Base-by-base conservation (phyloP, 768 basidiomycete species). In the Imleria badia region DNA sequence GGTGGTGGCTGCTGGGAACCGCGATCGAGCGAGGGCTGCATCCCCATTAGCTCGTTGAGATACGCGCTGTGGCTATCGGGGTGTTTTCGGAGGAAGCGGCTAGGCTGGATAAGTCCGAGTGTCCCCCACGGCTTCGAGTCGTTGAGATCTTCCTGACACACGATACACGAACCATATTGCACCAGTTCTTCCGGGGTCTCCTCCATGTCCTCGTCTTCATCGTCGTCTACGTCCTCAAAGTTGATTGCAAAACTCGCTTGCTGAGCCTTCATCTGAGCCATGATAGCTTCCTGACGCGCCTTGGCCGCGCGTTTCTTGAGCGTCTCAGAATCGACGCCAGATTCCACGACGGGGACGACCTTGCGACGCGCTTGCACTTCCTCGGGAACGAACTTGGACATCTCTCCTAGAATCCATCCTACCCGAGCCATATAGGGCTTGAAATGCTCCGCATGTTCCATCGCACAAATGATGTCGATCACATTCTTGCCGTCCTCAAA, bases 241-340 rank as follows among this genome's bases (percentile, higher is more conserved):
- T 86, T 89, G 66, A 83, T 79, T 3, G 91, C 85, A 68, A 95
- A 92, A 60, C 86, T 89, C 30, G 85, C 87, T 65, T 98, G 95
- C 64, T 94, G 91, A 23, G 87, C 86, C 64, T 91, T 93, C 84
- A 98, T 98, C 73, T 97, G 87, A 64, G 86, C 83, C 93, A 99
- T 91, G 64, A 99, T 91, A 0, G 90, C 88, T 56, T 89, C 91
- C 68, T 97, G 89, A n/a, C 95, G 78, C 13, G 85, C 89, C 68
- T 94, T 93, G 9, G 91, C 94, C 6, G 94, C 91, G 29, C 78
- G 78, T 67, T 91, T 92, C 76, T 87, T 90, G 40, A 83, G 81
- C 52, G 86, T 86, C 54, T 84, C 87, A 3, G 82, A 72, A 55
- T 86, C 81, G 22, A 76, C 64, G 1, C 73, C 68, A 6, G 67